Conservation (phyloP, 108 stramenopile species). For the Cyclotella kingstonii region DNA sequence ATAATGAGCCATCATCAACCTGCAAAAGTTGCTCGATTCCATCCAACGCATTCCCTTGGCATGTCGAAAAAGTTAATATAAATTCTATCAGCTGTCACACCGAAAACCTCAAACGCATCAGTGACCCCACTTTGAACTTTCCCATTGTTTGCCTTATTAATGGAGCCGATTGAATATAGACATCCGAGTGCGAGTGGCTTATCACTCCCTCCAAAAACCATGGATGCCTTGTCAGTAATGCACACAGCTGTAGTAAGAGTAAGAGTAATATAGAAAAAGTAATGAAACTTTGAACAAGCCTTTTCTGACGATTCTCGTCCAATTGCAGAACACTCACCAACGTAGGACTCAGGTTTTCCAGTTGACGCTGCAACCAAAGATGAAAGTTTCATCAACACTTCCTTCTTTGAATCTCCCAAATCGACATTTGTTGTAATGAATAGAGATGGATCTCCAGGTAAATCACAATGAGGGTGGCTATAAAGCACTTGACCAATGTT, state of each 20-base stretch:
- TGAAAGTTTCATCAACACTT: conserved; percentile 65
- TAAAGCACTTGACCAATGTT: not conserved
- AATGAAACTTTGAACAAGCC: not conserved
- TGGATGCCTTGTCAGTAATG: conserved; percentile 71
- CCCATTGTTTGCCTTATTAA: conserved; percentile 71
- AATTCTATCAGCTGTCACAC: conserved; percentile 58
- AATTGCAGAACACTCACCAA: conserved; percentile 44
- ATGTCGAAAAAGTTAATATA: conserved; percentile 88
- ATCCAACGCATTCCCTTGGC: conserved; percentile 77
- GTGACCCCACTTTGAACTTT: conserved; percentile 61
- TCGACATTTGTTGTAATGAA: conserved; percentile 76
- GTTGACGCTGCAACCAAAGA: conserved; percentile 33
- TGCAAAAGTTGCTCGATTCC: conserved; percentile 77
- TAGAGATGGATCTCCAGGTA: conserved; percentile 80
- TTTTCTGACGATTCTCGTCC: not conserved
- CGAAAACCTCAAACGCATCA: conserved; percentile 62
- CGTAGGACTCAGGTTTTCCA: conserved; percentile 78
- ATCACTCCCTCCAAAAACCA: conserved; percentile 76
- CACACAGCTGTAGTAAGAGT: conserved; percentile 48
- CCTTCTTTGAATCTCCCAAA: conserved; percentile 67
- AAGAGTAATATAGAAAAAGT: not conserved
- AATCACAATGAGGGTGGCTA: conserved; percentile 39
- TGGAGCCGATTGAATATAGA: conserved; percentile 71
- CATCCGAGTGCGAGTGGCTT: conserved; percentile 66
- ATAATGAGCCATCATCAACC: conserved; percentile 55